phyloP scores from a whole-genome alignment of 345 rosid genomes.

The Eucalyptus sp. region DNA sequence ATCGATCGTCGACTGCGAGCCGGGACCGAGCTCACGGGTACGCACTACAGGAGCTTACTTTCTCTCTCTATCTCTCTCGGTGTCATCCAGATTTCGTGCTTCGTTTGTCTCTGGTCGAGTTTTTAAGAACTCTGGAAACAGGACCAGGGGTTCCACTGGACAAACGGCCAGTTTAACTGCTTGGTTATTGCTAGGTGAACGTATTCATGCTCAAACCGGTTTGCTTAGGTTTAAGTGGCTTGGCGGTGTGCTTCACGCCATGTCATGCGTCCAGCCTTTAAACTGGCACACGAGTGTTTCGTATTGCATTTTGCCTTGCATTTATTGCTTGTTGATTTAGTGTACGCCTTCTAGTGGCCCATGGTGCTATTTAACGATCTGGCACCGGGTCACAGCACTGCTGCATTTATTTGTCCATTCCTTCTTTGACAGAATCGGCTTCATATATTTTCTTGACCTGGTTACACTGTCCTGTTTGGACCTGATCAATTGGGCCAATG shows the following conservation, averaged over 20 bases:
- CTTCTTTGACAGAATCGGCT: too few species aligned
- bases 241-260: not conserved
- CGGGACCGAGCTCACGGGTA: not conserved
- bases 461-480: too few species aligned
- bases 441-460: too few species aligned
- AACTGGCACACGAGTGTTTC: not conserved
- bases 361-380: too few species aligned
- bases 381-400: too few species aligned
- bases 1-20: not conserved
- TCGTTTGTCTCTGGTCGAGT: not conserved
- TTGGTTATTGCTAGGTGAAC: not conserved
- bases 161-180: not conserved
- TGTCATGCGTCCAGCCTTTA: not conserved
- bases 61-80: not conserved
- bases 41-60: not conserved
- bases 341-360: not conserved
- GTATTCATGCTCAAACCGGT: not conserved
- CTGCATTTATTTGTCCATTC: too few species aligned
- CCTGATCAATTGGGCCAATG: too few species aligned
- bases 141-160: not conserved
- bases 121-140: not conserved
- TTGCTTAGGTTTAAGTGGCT: not conserved
- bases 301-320: not conserved
- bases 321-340: not conserved
- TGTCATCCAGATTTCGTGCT: not conserved